Evolutionary conservation across 768 basidiomycete species (phyloP), one percentile per base, ranked within the genome.

Genomic region (Leccinum longicurvipes): DNA sequence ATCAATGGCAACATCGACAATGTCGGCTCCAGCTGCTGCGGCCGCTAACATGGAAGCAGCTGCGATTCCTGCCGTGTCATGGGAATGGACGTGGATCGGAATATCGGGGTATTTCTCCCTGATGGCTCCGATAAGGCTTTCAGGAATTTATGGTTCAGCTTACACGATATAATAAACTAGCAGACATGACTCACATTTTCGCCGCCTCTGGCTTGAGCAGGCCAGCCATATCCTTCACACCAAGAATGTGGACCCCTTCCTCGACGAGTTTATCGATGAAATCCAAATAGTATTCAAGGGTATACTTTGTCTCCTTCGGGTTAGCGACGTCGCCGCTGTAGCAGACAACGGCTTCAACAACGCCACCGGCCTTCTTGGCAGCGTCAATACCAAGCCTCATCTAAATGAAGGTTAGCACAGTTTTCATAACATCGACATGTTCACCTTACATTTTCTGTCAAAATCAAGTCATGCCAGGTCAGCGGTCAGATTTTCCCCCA

Each of bases 191-290:
- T 60, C 64, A 96, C 93, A 95, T 69, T 60, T 78, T 96, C 12
- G 96, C 97, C 45, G 97, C 89, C 68, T 93, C 82, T 21, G 97
- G 97, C 73, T 98, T 98, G 63, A 99, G 79, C 42, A 99, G 74
- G 67, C 96, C 96, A 58, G 96, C 93, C 95, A 99, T 98, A 68
- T 99, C 97, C 78, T 99, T 99, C 73, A 99, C 90, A 71, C 93
- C 91, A 51, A 99, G 82, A 50, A 99, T 88, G 72, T 99, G 97
- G 60, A 99, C 92, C 23, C 96, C 97, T 72, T 97, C 95, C 36
- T 83, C 76, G 52, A 98, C 93, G 51, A 98, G 87, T 73, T 98
- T 80, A 61, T 94, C 86, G 57, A 97, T 83, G 72, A 99, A 93
- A 77, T 97, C 86, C 57, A 99, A 83, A 75, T 99, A 99, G 77